Percentiles rank a stretch among this genome's conserved stretches.
phyloP scores from a whole-genome alignment of 2,329 filamentous ascomycete genomes.

The Pseudocercospora fijiensis region DNA sequence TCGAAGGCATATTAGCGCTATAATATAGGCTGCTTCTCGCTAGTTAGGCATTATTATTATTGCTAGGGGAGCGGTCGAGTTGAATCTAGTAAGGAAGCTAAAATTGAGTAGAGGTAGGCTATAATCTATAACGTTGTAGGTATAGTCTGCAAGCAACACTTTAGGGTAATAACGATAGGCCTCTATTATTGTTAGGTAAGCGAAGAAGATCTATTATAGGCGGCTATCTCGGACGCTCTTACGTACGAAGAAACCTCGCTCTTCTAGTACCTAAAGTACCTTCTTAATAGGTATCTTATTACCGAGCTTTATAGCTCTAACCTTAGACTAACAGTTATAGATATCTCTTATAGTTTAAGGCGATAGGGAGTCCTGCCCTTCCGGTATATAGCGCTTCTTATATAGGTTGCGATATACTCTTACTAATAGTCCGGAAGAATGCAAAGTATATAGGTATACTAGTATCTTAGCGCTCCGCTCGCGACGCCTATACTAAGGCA shows the following conservation, averaged over 20 bases:
- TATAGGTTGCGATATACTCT: neutral
- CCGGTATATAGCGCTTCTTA: neutral
- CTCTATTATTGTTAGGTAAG: neutral
- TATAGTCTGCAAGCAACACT: neutral
- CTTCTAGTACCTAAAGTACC: neutral
- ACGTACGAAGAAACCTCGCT: neutral
- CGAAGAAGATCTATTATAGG: neutral
- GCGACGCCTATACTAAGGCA: neutral
- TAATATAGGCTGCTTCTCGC: neutral
- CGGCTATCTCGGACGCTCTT: neutral
- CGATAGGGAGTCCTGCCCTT: neutral
- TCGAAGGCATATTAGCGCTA: neutral
- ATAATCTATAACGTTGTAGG: neutral
- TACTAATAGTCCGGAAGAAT: neutral
- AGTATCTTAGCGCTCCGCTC: neutral
- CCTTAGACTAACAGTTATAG: neutral
- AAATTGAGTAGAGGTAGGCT: neutral
- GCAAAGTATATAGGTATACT: neutral
- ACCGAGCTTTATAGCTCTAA: neutral
- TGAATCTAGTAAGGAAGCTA: too few relatives aligned
- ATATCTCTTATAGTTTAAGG: neutral
- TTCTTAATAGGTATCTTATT: neutral
- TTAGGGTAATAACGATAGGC: neutral
- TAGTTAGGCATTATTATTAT: neutral
- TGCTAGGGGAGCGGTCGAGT: neutral